Evolutionary conservation across 148 eudicot species (phyloP), one percentile per base, ranked within the genome.

Genomic region (Talinum fruticosum): DNA sequence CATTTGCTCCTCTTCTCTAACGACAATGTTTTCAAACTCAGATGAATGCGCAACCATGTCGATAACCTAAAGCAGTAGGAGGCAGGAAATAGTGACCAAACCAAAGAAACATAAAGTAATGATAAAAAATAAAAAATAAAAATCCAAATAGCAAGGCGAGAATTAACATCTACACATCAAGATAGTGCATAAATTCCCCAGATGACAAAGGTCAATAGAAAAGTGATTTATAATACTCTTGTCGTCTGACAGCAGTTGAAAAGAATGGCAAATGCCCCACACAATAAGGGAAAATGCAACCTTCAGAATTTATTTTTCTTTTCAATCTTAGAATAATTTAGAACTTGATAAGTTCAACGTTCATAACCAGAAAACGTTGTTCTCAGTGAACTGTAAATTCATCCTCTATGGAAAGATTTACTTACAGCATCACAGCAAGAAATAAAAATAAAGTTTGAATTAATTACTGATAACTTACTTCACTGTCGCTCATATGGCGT

Each of bases 41-140:
- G 99, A 96, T 72, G 99, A 96, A 84, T 89, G 98, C 61, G 99
- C 98, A 79, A 96, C 98, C 99, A 96, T 96, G 83, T 96, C 88
- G 80, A 96, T 91, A 81, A 96, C 88, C 99, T 96, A 80, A 5
- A 85, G 69, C 61, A 28, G 66, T 44, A 81, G 38, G 59, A 76
- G 75, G 54, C 59, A 66, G 24, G 33, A 24, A 51, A 61, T 29
- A 68, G 49, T 67, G 41, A 72, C 26, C 62, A 45, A 54, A 49
- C 33, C n/a, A n/a, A 70, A 24, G n/a, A 54, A 51, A 23, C 7
- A 74, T 37, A 61, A 37, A 74, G 47, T 37, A 33, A 82, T 14
- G 2, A 44, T 21, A 14, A 13, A n/a, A n/a, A n/a, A n/a, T n/a
- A n/a, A n/a, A n/a, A n/a, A n/a, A 34, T 15, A 72, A 36, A 73